Conservation (phyloP, 768 basidiomycete genomes). For the Termitomyces sp. region DNA sequence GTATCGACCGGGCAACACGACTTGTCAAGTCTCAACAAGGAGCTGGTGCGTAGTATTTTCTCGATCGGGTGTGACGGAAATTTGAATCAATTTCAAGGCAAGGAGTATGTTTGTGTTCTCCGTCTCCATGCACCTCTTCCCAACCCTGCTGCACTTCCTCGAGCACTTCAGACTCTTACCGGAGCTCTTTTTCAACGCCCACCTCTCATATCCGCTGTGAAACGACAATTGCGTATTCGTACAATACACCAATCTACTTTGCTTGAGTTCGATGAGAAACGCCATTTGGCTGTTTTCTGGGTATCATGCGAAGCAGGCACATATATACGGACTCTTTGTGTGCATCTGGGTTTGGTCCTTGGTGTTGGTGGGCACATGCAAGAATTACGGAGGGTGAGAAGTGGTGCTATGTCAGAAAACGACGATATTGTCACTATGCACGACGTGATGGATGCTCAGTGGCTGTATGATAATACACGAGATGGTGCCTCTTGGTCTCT, state of each 20-base stretch:
- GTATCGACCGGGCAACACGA: slow-evolving; percentile 97
- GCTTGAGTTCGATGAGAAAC: slow-evolving; percentile 95
- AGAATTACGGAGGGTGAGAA: slow-evolving; percentile 89
- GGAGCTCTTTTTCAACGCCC: slow-evolving; percentile 99
- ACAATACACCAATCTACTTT: slow-evolving; percentile 96
- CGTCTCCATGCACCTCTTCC: slow-evolving; percentile 83
- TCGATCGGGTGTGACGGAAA: background rate
- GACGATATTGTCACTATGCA: slow-evolving; percentile 99
- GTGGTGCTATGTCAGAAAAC: slow-evolving; percentile 95
- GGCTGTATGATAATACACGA: slow-evolving; percentile 95
- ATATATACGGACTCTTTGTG: slow-evolving; percentile 95
- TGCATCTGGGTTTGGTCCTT: slow-evolving; percentile 88
- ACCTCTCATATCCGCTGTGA: slow-evolving; percentile 97
- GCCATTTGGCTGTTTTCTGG: slow-evolving; percentile 97
- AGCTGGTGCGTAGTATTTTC: slow-evolving; percentile 56
- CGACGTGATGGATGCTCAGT: slow-evolving; percentile 98
- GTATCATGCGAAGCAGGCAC: slow-evolving; percentile 98
- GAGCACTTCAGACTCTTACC: slow-evolving; percentile 93
- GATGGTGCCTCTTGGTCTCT: slow-evolving; percentile 58
- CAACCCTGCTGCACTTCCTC: slow-evolving; percentile 80
- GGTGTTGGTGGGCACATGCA: slow-evolving; percentile 99
- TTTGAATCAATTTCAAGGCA: slow-evolving; percentile 51
- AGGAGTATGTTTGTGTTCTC: slow-evolving; percentile 97
- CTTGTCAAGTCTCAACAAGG: slow-evolving; percentile 98
- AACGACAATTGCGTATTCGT: slow-evolving; percentile 94